Evolutionary conservation across 192 early-diverging fungal genomes (phyloP).

Genomic region (Backusella psychrophila): DNA sequence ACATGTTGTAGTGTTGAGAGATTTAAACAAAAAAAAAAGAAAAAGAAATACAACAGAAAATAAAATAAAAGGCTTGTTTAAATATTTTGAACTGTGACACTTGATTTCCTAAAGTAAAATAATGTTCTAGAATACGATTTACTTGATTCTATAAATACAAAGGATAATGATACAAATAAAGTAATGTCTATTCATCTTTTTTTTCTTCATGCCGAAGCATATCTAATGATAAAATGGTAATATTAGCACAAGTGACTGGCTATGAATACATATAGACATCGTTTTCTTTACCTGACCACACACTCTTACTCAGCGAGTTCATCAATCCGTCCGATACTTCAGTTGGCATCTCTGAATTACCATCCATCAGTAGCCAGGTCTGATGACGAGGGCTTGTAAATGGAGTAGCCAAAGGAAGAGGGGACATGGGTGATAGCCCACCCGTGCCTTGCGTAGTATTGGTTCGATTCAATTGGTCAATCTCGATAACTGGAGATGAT

Average conservation of each 20-base stretch:
- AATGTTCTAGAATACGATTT: background rate
- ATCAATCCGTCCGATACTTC: constrained; percentile 12
- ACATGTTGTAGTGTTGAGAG: background rate
- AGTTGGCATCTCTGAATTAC: constrained; percentile 6
- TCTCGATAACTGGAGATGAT: background rate
- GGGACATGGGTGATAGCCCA: constrained; percentile 2
- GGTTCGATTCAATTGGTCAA: background rate
- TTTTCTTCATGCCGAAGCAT: background rate
- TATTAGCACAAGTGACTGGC: background rate
- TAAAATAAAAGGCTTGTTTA: no score
- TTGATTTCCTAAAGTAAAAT: background rate
- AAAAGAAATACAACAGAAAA: no score
- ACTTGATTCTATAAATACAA: no score
- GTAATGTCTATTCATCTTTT: background rate
- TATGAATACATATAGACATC: background rate
- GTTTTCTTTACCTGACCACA: constrained; percentile 13
- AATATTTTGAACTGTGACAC: background rate
- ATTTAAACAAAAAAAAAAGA: no score
- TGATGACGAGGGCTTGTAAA: background rate
- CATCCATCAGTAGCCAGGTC: constrained; percentile 5
- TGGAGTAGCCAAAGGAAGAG: background rate
- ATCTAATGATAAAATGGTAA: background rate
- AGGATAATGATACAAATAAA: background rate
- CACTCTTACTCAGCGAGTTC: constrained; percentile 3
- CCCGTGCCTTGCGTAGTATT: background rate